Percentiles rank a stretch among this genome's conserved stretches.
Conservation (phyloP, 2,329 filamentous ascomycete genomes). For the Herpotrichia juniperi region DNA sequence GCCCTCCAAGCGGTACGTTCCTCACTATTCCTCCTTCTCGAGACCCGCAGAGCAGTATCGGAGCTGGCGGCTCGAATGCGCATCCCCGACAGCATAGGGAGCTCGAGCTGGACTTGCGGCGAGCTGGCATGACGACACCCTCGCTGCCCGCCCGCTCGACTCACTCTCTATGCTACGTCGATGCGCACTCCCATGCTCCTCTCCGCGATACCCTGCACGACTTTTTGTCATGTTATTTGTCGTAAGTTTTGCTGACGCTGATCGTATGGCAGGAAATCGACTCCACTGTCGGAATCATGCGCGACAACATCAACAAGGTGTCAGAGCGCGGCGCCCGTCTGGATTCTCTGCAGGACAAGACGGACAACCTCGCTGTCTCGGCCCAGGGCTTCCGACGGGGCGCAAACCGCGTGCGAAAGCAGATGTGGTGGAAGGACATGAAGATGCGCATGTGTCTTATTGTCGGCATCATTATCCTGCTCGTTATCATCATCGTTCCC, state of each 20-base stretch:
- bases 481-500: conserved; percentile 93
- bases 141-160: not conserved
- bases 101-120: conserved; percentile 5
- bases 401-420: conserved; percentile 88
- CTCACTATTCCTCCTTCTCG: conserved; percentile 1
- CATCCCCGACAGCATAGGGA: not conserved
- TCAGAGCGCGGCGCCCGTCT: conserved; percentile 90
- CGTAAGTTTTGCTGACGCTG: conserved; percentile 17
- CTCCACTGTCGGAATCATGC: conserved; percentile 92
- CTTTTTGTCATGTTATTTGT: not conserved
- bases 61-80: conserved; percentile 5
- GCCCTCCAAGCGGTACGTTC: conserved; percentile 79
- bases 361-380: conserved; percentile 87
- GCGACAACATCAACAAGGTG: conserved; percentile 96
- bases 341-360: conserved; percentile 90
- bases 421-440: conserved; percentile 99
- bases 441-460: conserved; percentile 99
- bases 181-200: not conserved
- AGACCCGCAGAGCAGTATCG: not conserved
- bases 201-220: not conserved
- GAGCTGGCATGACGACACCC: conserved; percentile 13
- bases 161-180: not conserved
- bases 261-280: conserved; percentile 80
- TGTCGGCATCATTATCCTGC: conserved; percentile 85
- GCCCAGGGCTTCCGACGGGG: conserved; percentile 95